Conservation (phyloP, 345 rosid genomes). For the Triadica sebifera region DNA sequence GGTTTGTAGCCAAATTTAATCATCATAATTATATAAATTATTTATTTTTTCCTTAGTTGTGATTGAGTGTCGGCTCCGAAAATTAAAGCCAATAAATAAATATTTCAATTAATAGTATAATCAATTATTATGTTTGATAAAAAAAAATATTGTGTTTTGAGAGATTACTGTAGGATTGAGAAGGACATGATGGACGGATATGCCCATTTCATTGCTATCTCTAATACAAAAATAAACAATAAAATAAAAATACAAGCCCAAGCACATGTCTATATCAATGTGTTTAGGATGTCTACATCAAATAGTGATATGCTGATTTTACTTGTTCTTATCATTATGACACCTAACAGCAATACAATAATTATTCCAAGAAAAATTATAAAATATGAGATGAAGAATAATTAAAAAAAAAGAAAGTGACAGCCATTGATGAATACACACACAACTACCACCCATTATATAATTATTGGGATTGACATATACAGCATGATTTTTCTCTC, state of each 20-base stretch:
- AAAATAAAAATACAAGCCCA: not conserved
- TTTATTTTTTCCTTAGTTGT: too few species aligned
- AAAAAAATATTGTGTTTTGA: too few species aligned
- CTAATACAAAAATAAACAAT: not conserved
- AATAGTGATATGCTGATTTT: not conserved
- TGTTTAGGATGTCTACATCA: not conserved
- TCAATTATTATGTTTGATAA: too few species aligned
- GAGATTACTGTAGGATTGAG: too few species aligned
- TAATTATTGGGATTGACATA: not conserved
- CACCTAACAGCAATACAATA: not conserved
- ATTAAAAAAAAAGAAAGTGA: not conserved
- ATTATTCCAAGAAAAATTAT: not conserved
- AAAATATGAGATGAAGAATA: not conserved
- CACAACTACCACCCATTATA: not conserved
- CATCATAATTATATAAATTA: too few species aligned
- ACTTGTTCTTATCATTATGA: not conserved
- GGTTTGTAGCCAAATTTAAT: too few species aligned
- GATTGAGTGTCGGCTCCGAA: too few species aligned
- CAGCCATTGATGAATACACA: not conserved
- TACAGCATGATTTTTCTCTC: not conserved
- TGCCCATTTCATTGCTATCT: not conserved
- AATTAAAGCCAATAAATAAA: too few species aligned
- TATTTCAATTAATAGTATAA: too few species aligned
- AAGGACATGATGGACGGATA: too few species aligned
- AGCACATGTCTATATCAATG: not conserved